Conservation (phyloP, 371 early-diverging fungal genomes). For the Apophysomyces trapeziformis region DNA sequence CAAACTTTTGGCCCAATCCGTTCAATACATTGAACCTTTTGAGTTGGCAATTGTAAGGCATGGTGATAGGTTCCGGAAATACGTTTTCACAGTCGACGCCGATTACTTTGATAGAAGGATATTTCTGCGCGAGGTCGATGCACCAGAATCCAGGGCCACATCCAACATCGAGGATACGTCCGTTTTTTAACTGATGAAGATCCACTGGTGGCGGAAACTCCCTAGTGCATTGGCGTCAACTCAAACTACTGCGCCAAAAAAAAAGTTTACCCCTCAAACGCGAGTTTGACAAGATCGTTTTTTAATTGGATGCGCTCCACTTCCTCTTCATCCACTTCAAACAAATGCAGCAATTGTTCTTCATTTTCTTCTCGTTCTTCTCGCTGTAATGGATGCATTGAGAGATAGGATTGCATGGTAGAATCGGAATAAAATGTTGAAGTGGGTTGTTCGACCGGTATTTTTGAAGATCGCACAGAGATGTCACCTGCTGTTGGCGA, state of each 20-base stretch:
- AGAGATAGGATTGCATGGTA: background rate
- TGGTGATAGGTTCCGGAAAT: conserved; percentile 27
- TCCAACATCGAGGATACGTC: conserved; percentile 42
- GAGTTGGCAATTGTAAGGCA: conserved; percentile 34
- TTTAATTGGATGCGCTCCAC: conserved; percentile 35
- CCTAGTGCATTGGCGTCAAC: conserved; percentile 17
- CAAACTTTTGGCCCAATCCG: conserved; percentile 16
- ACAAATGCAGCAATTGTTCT: background rate
- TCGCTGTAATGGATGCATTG: conserved; percentile 12
- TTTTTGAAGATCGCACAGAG: conserved; percentile 10
- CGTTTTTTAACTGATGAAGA: conserved; percentile 21
- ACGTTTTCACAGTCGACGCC: conserved; percentile 34
- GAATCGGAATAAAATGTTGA: background rate
- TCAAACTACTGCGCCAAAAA: conserved; percentile 10
- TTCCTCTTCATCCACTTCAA: conserved; percentile 28
- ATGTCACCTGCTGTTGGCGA: conserved; percentile 18
- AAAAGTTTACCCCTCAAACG: conserved; percentile 37
- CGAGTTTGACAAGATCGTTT: conserved; percentile 38
- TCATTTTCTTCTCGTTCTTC: background rate
- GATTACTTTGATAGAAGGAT: conserved; percentile 30
- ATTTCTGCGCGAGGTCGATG: conserved; percentile 34
- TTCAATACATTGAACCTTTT: conserved; percentile 25
- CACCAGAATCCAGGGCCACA: conserved; percentile 53
- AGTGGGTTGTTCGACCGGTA: conserved; percentile 8
- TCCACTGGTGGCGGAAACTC: conserved; percentile 34